Evolutionary conservation across 73 alveolate species (phyloP), one percentile per base, ranked within the genome.

Genomic region (Paramecium caudatum): DNA sequence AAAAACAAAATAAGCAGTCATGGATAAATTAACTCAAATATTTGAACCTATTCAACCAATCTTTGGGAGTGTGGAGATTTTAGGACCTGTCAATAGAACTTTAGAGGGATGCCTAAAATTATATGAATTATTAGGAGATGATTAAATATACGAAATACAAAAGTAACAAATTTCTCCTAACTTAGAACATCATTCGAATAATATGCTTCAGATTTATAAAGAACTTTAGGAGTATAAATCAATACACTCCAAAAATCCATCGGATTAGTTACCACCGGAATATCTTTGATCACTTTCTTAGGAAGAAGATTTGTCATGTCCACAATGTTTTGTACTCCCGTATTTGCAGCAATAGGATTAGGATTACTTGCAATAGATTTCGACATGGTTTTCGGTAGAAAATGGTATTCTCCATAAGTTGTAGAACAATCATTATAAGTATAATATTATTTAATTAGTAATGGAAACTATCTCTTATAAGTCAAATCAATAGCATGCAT

Each of bases 271-370:
- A 6, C 83, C 6, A 32, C 83, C 2, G 83, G 83, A 65, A 7
- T 65, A n/a, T 32, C 83, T 3, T 25, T 65, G 6, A 43, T 30
- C 12, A 30, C 83, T 0, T 30, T 4, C 32, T 33, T 65, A 33
- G 83, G 83, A 12, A 33, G 16, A n/a, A 33, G 83, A 32, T 65
- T 65, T 9, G 46, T 43, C 23, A 0, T 55, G 2, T 10, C 23
- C 23, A 5, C 80, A 27, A 9, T 55, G 9, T 0, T 5, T 0
- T 23, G 43, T 21, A 10, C 45, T 5, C 80, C 80, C 23, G 30
- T 55, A 16, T 55, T 55, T 55, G 80, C 80, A 21, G 80, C 80
- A 55, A 23, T 55, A 23, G 80, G 80, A 12, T 23, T 55, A 15
- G 80, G 80, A 1, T 55, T 55, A 8, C 10, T 55, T 16, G 1